Conservation (phyloP, 2,329 filamentous ascomycete genomes). For the Leptodontidium sp. region DNA sequence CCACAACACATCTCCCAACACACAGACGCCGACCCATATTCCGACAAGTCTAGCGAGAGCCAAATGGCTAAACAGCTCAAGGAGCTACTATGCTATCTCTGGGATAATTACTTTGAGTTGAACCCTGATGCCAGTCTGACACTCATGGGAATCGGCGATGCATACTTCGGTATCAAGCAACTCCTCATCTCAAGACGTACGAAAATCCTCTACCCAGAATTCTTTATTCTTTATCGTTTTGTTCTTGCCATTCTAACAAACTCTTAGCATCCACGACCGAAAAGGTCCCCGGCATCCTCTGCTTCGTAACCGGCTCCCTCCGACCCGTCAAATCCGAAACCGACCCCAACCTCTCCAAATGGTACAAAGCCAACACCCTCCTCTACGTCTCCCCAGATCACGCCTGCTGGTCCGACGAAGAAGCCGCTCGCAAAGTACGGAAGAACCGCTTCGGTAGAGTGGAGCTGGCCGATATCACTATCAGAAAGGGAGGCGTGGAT, state of each 20-base stretch:
- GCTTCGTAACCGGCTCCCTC: conserved; percentile 81
- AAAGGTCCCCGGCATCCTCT: conserved; percentile 75
- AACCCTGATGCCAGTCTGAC: conserved; percentile 78
- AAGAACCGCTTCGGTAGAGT: conserved; percentile 69
- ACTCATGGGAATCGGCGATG: conserved; percentile 88
- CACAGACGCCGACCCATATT: conserved; percentile 25
- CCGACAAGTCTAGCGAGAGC: conserved; percentile 56
- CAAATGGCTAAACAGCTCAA: conserved; percentile 62
- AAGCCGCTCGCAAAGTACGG: conserved; percentile 64
- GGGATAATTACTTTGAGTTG: conserved; percentile 95
- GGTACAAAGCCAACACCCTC: conserved; percentile 84
- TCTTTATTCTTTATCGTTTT: background rate
- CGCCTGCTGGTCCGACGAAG: conserved; percentile 74
- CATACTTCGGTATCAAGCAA: conserved; percentile 83
- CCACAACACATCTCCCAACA: conserved; percentile 69
- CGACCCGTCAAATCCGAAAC: conserved; percentile 82
- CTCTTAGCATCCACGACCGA: conserved; percentile 65
- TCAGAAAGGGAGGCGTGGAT: conserved; percentile 62
- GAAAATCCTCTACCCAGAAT: background rate
- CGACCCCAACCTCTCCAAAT: conserved; percentile 74
- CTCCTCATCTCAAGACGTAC: conserved; percentile 80
- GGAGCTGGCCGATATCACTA: conserved; percentile 53
- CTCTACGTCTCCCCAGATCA: conserved; percentile 82
- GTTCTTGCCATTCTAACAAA: conserved; percentile 4
- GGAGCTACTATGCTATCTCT: conserved; percentile 84